Evolutionary conservation across 1,139 yeast species (phyloP).

Genomic region (Hanseniaspora uvarum): DNA sequence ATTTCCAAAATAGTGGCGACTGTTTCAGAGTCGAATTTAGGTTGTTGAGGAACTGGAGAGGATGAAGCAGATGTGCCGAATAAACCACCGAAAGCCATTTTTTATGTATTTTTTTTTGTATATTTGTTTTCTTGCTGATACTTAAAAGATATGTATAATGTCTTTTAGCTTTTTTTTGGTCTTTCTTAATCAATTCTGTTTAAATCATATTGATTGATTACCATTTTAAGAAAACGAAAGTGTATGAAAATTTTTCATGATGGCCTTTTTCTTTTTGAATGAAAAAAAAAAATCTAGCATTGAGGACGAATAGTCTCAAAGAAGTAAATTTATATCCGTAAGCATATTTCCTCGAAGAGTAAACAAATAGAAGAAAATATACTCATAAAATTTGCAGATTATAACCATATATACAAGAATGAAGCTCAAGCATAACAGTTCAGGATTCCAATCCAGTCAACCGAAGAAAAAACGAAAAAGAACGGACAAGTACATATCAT

Average conservation of each 20-base stretch:
- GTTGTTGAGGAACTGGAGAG: conserved; percentile 20
- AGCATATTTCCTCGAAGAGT: too few relatives aligned
- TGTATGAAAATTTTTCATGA: not conserved
- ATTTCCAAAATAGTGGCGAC: conserved; percentile 38
- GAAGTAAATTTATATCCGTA: not conserved
- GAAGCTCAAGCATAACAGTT: conserved; percentile 3
- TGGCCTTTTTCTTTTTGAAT: not conserved
- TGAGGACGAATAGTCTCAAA: too few relatives aligned
- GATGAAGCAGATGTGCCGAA: conserved; percentile 36
- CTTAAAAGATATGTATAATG: not conserved
- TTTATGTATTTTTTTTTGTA: not conserved
- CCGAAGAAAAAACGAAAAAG: conserved; percentile 20
- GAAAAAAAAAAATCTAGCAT: not conserved
- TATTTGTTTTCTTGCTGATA: not conserved
- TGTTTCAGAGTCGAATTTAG: conserved; percentile 20
- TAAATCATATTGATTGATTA: not conserved
- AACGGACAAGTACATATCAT: conserved; percentile 1
- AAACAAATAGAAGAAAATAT: too few relatives aligned
- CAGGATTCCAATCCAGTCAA: conserved; percentile 16
- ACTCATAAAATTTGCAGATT: too few relatives aligned
- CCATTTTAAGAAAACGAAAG: not conserved
- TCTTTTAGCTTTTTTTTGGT: too few relatives aligned
- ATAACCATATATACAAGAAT: not conserved
- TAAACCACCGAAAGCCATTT: conserved; percentile 36
- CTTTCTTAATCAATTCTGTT: too few relatives aligned